Base-by-base conservation (phyloP, 2,329 filamentous ascomycete species). In the Trichophyton mentagrophytes region DNA sequence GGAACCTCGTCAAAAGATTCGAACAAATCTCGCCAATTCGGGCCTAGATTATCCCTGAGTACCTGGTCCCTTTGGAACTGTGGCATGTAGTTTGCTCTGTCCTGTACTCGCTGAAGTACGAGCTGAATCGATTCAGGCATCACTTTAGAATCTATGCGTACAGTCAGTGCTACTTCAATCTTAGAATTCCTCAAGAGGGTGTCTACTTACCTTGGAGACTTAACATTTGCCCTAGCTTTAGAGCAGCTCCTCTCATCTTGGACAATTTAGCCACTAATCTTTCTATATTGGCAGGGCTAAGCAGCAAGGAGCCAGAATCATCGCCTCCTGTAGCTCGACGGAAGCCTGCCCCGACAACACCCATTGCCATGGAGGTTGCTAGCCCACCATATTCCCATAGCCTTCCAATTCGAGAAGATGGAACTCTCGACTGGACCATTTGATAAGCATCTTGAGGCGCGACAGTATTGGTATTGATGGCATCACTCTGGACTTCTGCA, bases 61-160 rank as follows among this genome's bases (percentile, higher is more conserved):
- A 99, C 92, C 62, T 86, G 85, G 71, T 99, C 86, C 9, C 93
- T 86, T 73, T 99, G 93, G 72, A 86, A 96, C 1, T 89, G 82
- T 0, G 93, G 93, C 93, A 99, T 99, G 73, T 97, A 99, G 73
- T 99, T 92, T 44, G 93, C 93, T 61, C 89, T 86, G 72, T 99
- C 93, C 71, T 99, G 93, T 0, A 99, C 93, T 4, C 95, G 85
- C 71, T 96, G 90, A 11, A 99, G 78, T 1, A 99, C 90, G 68
- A 92, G 83, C 66, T 95, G 89, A 57, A 99, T 90, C 0, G 89
- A 84, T 0, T 82, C 83, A 0, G 93, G 93, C 8, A 99, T 82
- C 85, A 96, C 90, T 73, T 96, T 97, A 42, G 89, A 85, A 75
- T 99, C 93, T 80, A 25, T 59, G 47, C 33, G 38, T 30, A 59